Percentiles rank a stretch among this genome's conserved stretches.
Conservation (phyloP, 129 eudicot genomes). For the Smallanthus sonchifolius region DNA sequence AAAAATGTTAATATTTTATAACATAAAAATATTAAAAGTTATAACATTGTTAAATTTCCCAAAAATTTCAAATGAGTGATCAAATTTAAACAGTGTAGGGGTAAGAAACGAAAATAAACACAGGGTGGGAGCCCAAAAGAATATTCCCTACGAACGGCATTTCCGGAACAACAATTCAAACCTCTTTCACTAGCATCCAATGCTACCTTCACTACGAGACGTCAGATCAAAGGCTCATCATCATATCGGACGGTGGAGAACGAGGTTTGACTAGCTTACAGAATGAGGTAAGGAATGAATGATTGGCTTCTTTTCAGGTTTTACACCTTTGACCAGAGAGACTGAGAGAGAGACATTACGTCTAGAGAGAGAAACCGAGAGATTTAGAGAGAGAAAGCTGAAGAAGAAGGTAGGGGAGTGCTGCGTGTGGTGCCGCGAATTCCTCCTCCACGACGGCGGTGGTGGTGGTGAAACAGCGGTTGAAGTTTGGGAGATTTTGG, state of each 20-base stretch:
- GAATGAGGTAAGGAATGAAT: conserved; percentile 34
- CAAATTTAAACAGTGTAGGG: background rate
- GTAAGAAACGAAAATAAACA: background rate
- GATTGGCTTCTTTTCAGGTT: conserved; percentile 25
- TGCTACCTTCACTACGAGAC: conserved; percentile 11
- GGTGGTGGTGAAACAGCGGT: conserved; percentile 13
- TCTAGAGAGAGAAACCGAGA: conserved; percentile 29
- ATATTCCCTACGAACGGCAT: conserved; percentile 30
- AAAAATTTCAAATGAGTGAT: background rate
- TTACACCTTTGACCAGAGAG: conserved; percentile 31
- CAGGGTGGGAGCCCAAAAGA: conserved; percentile 26
- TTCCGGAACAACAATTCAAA: conserved; percentile 23
- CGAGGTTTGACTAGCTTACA: conserved; percentile 28
- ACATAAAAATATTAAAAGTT: no score
- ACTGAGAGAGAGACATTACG: background rate
- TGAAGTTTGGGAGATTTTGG: conserved; percentile 4
- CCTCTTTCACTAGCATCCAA: conserved; percentile 32
- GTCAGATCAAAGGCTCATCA: conserved; percentile 20
- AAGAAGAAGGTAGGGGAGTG: conserved; percentile 18
- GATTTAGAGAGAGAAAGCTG: conserved; percentile 32
- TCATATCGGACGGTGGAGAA: conserved; percentile 17
- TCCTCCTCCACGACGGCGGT: conserved; percentile 24
- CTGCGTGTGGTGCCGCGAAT: conserved; percentile 14
- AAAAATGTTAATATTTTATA: no score
- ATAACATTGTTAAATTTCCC: no score